Percentiles rank a stretch among this genome's conserved stretches.
These are phyloP conservation scores for Heterobasidion parviporum DNA, from an alignment of 1,284 basidiomycete species.

Conservation along the genomic window DNA sequence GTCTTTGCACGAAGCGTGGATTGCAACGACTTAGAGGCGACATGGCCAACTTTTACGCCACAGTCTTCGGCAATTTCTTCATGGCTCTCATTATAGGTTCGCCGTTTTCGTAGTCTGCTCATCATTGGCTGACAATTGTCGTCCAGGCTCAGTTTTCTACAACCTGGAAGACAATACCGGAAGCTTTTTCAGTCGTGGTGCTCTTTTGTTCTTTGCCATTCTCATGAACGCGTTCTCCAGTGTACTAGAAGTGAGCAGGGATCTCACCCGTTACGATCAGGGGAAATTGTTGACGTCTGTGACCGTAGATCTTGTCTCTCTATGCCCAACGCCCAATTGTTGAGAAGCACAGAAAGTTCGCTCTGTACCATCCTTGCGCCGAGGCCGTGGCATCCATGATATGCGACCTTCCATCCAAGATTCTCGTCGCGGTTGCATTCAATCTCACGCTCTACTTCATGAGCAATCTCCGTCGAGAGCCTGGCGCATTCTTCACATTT, in stretches of 20 bases:
- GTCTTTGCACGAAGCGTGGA: conserved; percentile 46
- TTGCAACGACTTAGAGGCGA: conserved; percentile 51
- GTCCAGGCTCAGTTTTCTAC: conserved; percentile 39
- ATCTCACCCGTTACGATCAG: conserved; percentile 1
- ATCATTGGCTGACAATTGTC: too few relatives aligned
- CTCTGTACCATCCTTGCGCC: conserved; percentile 47
- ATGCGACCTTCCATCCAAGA: conserved; percentile 41
- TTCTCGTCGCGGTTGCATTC: conserved; percentile 35
- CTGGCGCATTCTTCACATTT: conserved; percentile 25
- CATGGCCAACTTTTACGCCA: conserved; percentile 16
- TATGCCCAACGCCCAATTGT: conserved; percentile 53
- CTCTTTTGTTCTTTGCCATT: conserved; percentile 24
- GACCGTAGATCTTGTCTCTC: conserved; percentile 35
- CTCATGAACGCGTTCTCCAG: conserved; percentile 20
- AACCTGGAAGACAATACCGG: conserved; percentile 30
- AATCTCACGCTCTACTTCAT: conserved; percentile 50
- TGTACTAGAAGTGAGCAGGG: too few relatives aligned
- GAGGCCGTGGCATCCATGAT: conserved; percentile 53
- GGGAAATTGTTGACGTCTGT: background rate
- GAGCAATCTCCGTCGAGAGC: conserved; percentile 28
- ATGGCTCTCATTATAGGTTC: conserved; percentile 27
- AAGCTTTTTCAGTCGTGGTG: conserved; percentile 43
- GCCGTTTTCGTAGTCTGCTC: too few relatives aligned
- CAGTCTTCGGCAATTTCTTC: conserved; percentile 15
- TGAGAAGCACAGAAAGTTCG: conserved; percentile 39